Base-by-base conservation (phyloP, 768 basidiomycete genomes). In the Lactarius hatsudake region DNA sequence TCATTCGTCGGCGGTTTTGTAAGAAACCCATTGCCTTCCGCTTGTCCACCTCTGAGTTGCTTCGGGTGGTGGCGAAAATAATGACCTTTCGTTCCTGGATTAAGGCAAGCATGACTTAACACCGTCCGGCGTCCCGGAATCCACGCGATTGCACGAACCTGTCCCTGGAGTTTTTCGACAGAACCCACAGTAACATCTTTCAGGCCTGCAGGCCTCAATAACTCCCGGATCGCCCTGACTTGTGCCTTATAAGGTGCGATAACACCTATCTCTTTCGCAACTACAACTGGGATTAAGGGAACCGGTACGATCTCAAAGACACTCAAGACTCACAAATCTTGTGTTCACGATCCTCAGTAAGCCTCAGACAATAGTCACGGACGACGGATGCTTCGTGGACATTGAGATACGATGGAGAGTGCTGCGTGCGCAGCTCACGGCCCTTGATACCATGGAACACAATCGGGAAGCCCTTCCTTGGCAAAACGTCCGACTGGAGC, bases 101-200 rank as follows among this genome's bases (percentile, higher is more conserved):
- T 3, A 40, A 51, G 34, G 55, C 20, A 17, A 51, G 18, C 43
- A 15, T 23, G 3, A 32, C 18, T 60, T 10, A 48, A 59, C 43
- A 30, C 30, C 30, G 5, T 23, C 23, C 2, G 2, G 28, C 9
- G 15, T 17, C 34, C 5, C 13, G n/a, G 17, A 23, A 30, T 18
- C 3, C 7, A 38, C n/a, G 8, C 4, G 8, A 6, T 61, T 23
- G 15, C 15, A 38, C 36, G 26, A 80, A 9, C 80, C 71, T 80
- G 78, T 26, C 80, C 80, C 64, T 81, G 80, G 73, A 79, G 79
- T 59, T 78, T 76, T 70, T 81, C 80, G 10, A 79, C 79, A 40
- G 74, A 78, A 10, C 76, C 79, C 15, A 80, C 78, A 54, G 75
- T 76, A 45, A 78, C 65, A 1, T 64, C 71, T 9, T 58, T 64